phyloP scores from a whole-genome alignment of 805 yeast species.

The Tetrapisispora phaffii region DNA sequence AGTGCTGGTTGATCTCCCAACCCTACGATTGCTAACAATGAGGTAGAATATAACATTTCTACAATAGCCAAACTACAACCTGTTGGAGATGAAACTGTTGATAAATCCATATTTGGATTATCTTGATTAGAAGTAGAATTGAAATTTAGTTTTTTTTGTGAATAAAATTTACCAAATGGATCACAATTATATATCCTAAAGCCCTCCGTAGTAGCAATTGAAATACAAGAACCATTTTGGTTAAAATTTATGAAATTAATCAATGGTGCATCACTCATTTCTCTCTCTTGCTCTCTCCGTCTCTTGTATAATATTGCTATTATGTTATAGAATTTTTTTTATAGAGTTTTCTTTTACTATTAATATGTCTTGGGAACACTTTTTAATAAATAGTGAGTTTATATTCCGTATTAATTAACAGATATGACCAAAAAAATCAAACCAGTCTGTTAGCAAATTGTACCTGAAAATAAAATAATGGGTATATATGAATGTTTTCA shows the following conservation, averaged over 20 bases:
- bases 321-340: too few relatives aligned
- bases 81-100: background rate
- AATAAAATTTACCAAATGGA: conserved; percentile 49
- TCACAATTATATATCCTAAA: conserved; percentile 62
- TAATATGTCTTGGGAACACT: background rate
- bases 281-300: too few relatives aligned
- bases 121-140: background rate
- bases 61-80: conserved; percentile 55
- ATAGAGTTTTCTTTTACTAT: background rate
- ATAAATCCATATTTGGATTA: background rate
- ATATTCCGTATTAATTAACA: background rate
- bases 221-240: conserved; percentile 64
- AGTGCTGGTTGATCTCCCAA: conserved; percentile 55
- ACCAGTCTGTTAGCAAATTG: too few relatives aligned
- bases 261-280: conserved; percentile 11
- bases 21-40: conserved; percentile 63
- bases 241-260: conserved; percentile 55
- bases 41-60: conserved; percentile 71
- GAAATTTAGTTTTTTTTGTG: conserved; percentile 15
- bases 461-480: too few relatives aligned
- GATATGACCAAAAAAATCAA: too few relatives aligned
- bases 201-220: conserved; percentile 55
- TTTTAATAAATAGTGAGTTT: background rate
- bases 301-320: too few relatives aligned
- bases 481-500: too few relatives aligned